Conservation (phyloP, 352 stramenopile species). For the Thraustochytrium striatum region DNA sequence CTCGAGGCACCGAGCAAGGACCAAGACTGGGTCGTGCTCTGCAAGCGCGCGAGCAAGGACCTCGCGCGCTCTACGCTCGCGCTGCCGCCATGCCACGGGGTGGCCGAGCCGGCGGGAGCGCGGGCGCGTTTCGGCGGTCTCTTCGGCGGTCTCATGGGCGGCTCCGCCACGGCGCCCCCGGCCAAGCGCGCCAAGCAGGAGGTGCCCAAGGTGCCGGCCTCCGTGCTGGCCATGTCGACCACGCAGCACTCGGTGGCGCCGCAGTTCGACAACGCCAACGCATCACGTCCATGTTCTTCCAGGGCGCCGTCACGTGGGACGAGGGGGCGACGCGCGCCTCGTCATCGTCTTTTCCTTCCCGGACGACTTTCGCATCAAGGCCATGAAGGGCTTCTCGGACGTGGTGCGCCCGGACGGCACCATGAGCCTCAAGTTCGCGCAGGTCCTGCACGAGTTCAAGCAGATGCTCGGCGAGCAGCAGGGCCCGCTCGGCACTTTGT, state of each 20-base stretch:
- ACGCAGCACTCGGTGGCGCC: constrained; percentile 19
- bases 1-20: constrained; percentile 22
- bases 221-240: constrained; percentile 26
- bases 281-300: constrained; percentile 23
- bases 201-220: no score
- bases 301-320: constrained; percentile 18
- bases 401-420: constrained; percentile 6
- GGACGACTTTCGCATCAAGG: constrained; percentile 31
- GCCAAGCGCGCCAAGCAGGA: no score
- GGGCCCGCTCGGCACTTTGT: not conserved
- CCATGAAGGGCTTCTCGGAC: constrained; percentile 13
- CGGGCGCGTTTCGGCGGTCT: no score
- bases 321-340: constrained; percentile 6
- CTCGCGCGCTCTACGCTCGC: constrained; percentile 12
- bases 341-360: constrained; percentile 24
- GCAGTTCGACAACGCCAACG: not conserved
- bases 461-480: constrained; percentile 28
- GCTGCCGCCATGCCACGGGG: no score
- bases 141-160: no score
- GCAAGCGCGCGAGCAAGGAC: not conserved
- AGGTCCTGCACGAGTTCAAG: constrained; percentile 25
- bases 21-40: constrained; percentile 28
- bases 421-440: constrained; percentile 8
- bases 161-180: no score
- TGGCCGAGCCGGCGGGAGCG: no score